Conservation (phyloP, 495 filamentous ascomycete genomes). For the Pseudotulostoma volvatum region DNA sequence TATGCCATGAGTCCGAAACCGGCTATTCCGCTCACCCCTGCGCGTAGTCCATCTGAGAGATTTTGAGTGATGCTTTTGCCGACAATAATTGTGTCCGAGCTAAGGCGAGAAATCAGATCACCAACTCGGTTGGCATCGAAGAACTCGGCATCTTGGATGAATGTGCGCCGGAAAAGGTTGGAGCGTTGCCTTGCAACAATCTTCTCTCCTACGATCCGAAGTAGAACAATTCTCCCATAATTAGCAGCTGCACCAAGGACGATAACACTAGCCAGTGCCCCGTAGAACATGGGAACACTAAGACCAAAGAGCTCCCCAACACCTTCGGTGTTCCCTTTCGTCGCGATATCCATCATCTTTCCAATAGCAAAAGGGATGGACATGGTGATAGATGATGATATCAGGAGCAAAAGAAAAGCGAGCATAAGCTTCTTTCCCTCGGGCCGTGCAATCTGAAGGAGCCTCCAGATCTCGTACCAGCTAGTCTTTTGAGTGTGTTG, state of each 20-base stretch:
- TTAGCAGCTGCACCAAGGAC: slow-evolving; percentile 67
- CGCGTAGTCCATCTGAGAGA: slow-evolving; percentile 79
- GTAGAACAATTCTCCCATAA: slow-evolving; percentile 82
- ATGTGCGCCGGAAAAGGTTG: slow-evolving; percentile 76
- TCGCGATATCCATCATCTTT: slow-evolving; percentile 80
- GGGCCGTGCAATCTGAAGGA: slow-evolving; percentile 76
- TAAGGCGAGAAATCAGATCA: slow-evolving; percentile 85
- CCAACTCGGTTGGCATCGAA: slow-evolving; percentile 96
- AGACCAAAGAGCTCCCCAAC: slow-evolving; percentile 51
- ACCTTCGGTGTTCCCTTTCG: slow-evolving; percentile 34
- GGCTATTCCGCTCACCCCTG: slow-evolving; percentile 72
- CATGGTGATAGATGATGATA: slow-evolving; percentile 84
- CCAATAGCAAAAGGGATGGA: slow-evolving; percentile 92
- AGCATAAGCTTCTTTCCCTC: slow-evolving; percentile 62
- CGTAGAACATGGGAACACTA: slow-evolving; percentile 60
- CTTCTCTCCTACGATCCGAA: slow-evolving; percentile 89
- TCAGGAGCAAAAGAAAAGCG: slow-evolving; percentile 67
- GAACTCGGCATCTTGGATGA: slow-evolving; percentile 92
- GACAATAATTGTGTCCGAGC: slow-evolving; percentile 91
- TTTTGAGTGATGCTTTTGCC: slow-evolving; percentile 98
- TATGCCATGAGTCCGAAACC: slow-evolving; percentile 86
- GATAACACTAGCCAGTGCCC: slow-evolving; percentile 51
- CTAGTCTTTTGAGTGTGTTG: slow-evolving; percentile 47
- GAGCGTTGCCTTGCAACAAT: slow-evolving; percentile 82
- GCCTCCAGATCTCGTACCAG: slow-evolving; percentile 62